Evolutionary conservation across 2,329 filamentous ascomycete genomes (phyloP), one percentile per base, ranked within the genome.

Genomic region (Thermothelomyces thermophilus): DNA sequence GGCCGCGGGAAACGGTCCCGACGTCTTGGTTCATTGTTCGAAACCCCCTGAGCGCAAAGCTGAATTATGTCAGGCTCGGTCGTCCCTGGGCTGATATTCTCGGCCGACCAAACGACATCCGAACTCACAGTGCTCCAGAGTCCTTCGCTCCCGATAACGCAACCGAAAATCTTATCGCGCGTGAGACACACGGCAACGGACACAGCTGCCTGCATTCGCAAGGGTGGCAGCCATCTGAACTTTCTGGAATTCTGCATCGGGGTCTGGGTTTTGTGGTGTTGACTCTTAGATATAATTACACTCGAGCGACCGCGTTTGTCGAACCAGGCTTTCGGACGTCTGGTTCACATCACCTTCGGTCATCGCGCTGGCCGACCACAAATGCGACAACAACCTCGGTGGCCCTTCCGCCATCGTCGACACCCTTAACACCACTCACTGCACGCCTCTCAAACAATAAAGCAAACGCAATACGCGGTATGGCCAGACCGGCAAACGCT

Each of bases 401-500:
- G 46, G 4, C 47, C 42, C 19, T 56, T 55, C 33, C 53, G 46
- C 44, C 57, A 52, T 47, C 48, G 51, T 28, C 47, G 41, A 41
- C 50, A 54, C 37, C 53, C 51, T 17, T 57, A 42, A 53, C 50
- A 28, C 11, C 7, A 39, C 8, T 7, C n/a, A 4, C 30, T 16
- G 14, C 17, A 13, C 28, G 34, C 42, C 17, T 26, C 14, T n/a
- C n/a, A n/a, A 39, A 14, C 33, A 16, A 28, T 9, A 7, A 11
- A 22, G 28, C 30, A 31, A 31, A 31, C 30, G n/a, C n/a, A n/a
- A 35, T 2, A 22, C 33, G 2, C 26, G 34, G 20, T 17, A 60
- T 58, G 54, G 51, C 53, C 10, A 45, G 26, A 14, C 37, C 59
- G 14, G 56, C 58, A 33, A 61, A 61, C 46, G 53, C 50, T 14